Evolutionary conservation across 257 asterid genomes (phyloP).

Genomic region (Eustoma russellianum): DNA sequence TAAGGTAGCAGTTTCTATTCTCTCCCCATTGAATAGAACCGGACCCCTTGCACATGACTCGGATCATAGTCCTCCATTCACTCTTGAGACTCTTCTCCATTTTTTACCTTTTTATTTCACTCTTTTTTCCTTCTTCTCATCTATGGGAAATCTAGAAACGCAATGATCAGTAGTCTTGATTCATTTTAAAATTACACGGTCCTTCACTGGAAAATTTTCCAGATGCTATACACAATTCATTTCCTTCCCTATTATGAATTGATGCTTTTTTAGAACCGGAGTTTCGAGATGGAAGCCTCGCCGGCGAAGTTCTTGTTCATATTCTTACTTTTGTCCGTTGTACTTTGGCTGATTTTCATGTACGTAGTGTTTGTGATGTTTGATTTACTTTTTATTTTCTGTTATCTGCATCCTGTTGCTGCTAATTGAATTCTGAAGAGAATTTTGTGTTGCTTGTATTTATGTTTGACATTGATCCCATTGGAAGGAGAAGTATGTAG

Average conservation of each 20-base stretch:
- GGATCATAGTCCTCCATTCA: slow-evolving; percentile 46
- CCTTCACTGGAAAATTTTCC: slow-evolving; percentile 9
- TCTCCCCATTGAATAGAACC: slow-evolving; percentile 6
- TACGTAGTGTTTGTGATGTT: slow-evolving; percentile 23
- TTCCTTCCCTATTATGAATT: slow-evolving; percentile 2
- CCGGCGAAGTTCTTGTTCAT: slow-evolving; percentile 89
- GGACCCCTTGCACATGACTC: slow-evolving; percentile 28
- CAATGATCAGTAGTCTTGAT: not conserved
- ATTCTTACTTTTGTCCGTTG: slow-evolving; percentile 69
- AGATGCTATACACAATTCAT: slow-evolving; percentile 3
- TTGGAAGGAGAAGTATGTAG: too few species aligned
- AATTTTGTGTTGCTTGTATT: not conserved
- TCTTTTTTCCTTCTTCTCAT: slow-evolving; percentile 1
- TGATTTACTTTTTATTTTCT: not conserved
- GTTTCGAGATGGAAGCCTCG: slow-evolving; percentile 55
- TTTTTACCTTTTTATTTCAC: slow-evolving; percentile 10
- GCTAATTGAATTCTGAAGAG: not conserved
- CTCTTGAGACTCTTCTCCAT: slow-evolving; percentile 21
- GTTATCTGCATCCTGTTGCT: too few species aligned
- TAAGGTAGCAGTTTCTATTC: slow-evolving; percentile 9
- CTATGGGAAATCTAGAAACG: not conserved
- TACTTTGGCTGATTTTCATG: slow-evolving; percentile 87
- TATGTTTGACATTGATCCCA: not conserved
- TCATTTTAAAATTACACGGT: slow-evolving; percentile 6
- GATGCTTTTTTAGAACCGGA: slow-evolving; percentile 4